Conservation (phyloP, 352 stramenopile species). For the Phytophthora agathidicida region DNA sequence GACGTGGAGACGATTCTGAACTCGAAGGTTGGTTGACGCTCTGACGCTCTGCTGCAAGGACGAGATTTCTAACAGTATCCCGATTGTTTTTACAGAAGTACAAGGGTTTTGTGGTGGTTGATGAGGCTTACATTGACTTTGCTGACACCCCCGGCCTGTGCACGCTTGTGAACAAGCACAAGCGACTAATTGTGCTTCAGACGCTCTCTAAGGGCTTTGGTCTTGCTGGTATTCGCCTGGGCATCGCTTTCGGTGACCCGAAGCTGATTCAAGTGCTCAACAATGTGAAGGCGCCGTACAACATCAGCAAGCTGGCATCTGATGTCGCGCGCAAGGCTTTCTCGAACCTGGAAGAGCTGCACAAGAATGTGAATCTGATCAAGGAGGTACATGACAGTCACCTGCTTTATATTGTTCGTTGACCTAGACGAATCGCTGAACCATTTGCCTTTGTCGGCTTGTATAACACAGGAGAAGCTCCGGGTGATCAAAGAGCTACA, state of each 20-base stretch:
- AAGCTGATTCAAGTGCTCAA: constrained; percentile 98
- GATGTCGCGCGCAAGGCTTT: constrained; percentile 81
- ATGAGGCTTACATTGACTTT: constrained; percentile 99
- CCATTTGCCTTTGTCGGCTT: constrained; percentile 16
- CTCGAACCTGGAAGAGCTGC: constrained; percentile 56
- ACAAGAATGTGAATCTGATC: constrained; percentile 70
- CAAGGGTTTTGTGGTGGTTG: constrained; percentile 96
- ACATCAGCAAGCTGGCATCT: constrained; percentile 97
- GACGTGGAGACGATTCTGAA: constrained; percentile 92
- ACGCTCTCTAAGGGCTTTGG: constrained; percentile 99
- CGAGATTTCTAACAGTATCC: constrained; percentile 1
- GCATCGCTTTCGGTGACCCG: constrained; percentile 91
- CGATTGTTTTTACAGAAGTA: constrained; percentile 54
- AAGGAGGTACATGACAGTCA: constrained; percentile 45
- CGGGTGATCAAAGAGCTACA: constrained; percentile 85
- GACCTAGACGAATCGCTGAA: constrained; percentile 1
- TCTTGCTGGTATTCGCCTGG: constrained; percentile 95
- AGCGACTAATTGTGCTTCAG: constrained; percentile 96
- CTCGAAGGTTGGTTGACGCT: constrained; percentile 48
- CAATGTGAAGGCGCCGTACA: constrained; percentile 99
- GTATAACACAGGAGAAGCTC: constrained; percentile 70
- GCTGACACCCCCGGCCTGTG: constrained; percentile 73
- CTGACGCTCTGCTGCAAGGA: background rate
- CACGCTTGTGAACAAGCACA: constrained; percentile 92
- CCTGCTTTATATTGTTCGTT: background rate